A percentile compares a stretch with the other conserved stretches of the same genome.
These are phyloP conservation scores for Neofusicoccum cordaticola DNA, from an alignment of 2,329 filamentous ascomycete genomes.

Conservation along the genomic window DNA sequence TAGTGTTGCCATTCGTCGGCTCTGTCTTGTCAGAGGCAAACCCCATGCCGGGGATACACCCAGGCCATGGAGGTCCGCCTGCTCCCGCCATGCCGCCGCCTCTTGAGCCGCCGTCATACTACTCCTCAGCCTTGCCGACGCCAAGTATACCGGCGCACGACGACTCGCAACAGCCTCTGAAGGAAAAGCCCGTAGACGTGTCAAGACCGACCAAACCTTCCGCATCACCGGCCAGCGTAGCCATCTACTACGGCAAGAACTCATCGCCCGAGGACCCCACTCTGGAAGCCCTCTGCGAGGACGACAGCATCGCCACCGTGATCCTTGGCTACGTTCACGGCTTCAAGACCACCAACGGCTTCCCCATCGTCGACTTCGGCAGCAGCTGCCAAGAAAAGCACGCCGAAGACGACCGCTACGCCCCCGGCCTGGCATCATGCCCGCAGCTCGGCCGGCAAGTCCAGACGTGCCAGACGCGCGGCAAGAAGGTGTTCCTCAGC, in stretches of 20 bases:
- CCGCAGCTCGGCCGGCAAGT: slow-evolving; percentile 8
- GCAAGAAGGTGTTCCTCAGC: slow-evolving; percentile 16
- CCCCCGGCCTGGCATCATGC: slow-evolving; percentile 8
- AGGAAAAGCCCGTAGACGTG: background rate
- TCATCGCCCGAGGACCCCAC: slow-evolving; percentile 2
- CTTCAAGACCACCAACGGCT: slow-evolving; percentile 9
- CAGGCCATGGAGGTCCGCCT: slow-evolving; percentile 14
- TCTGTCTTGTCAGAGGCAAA: background rate
- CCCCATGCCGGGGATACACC: background rate
- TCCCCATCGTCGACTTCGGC: slow-evolving; percentile 15
- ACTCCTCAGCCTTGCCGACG: background rate
- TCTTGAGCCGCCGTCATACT: background rate
- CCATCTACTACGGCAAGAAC: background rate
- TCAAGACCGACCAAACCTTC: background rate
- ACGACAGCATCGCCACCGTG: background rate
- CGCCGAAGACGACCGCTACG: background rate
- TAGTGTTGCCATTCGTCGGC: background rate
- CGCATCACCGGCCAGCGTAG: background rate
- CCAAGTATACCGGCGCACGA: background rate
- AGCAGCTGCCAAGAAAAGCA: background rate
- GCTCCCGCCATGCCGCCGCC: background rate
- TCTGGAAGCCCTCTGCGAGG: background rate
- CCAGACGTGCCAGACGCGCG: background rate
- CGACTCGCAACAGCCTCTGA: background rate
- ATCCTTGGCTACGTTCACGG: slow-evolving; percentile 7